Evolutionary conservation across 2,329 filamentous ascomycete species (phyloP).

Genomic region (Pestalotiopsis sp.): DNA sequence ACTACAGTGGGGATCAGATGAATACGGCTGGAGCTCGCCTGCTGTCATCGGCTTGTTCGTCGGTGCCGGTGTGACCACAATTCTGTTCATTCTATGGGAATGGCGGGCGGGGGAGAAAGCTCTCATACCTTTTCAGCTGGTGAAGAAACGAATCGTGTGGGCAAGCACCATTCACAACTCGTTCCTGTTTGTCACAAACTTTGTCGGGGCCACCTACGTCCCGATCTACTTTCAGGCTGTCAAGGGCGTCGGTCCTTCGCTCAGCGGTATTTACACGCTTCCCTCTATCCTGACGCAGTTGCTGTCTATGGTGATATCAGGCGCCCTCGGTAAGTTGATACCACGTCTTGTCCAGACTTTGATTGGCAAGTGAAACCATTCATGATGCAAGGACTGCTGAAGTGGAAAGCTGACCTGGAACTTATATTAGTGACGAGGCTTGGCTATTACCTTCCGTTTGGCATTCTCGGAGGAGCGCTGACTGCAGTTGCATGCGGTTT

Average conservation of each 20-base stretch:
- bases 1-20: conserved; percentile 40
- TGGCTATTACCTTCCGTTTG: conserved; percentile 29
- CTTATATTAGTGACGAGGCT: conserved; percentile 23
- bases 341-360: background rate
- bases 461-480: conserved; percentile 21
- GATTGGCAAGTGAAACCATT: no score
- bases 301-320: conserved; percentile 59
- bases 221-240: conserved; percentile 4
- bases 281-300: conserved; percentile 36
- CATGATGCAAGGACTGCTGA: background rate
- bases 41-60: conserved; percentile 39
- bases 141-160: conserved; percentile 44
- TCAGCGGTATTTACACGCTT: conserved; percentile 34
- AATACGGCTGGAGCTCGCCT: conserved; percentile 37
- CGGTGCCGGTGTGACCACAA: conserved; percentile 31
- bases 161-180: conserved; percentile 23
- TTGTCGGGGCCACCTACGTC: conserved; percentile 21
- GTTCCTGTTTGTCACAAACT: conserved; percentile 31
- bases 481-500: conserved; percentile 25
- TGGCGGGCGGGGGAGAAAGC: conserved; percentile 43
- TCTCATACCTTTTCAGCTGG: conserved; percentile 49
- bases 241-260: conserved; percentile 22
- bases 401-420: background rate
- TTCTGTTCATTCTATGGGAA: conserved; percentile 44
- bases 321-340: conserved; percentile 21